Conservation (phyloP, 2,329 filamentous ascomycete species). For the Pseudogymnoascus verrucosus region DNA sequence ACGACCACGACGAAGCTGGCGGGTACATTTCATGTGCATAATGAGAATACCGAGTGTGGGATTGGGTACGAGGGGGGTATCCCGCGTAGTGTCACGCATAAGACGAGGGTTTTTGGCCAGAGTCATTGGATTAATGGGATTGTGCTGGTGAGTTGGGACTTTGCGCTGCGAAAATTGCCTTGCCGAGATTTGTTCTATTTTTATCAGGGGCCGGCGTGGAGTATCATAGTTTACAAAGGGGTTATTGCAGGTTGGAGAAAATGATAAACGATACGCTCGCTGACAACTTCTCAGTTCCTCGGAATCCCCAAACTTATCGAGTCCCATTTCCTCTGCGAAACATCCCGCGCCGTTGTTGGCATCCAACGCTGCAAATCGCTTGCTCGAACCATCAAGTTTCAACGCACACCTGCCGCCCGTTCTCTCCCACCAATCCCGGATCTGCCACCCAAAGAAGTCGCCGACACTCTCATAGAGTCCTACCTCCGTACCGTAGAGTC, state of each 20-base stretch:
- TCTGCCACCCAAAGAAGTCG: constrained; percentile 39
- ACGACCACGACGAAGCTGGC: constrained; percentile 32
- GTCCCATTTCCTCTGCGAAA: constrained; percentile 30
- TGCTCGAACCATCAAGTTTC: constrained; percentile 43
- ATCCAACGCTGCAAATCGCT: constrained; percentile 46
- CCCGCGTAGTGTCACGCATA: constrained; percentile 41
- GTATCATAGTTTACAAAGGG: neutral
- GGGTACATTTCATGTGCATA: constrained; percentile 37
- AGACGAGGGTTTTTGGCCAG: constrained; percentile 48
- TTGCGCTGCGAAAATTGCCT: constrained; percentile 13
- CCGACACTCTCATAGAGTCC: constrained; percentile 39
- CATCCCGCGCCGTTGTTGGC: constrained; percentile 28
- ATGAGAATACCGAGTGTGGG: constrained; percentile 26
- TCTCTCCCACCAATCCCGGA: constrained; percentile 33
- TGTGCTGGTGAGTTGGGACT: constrained; percentile 32
- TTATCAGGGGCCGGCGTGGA: neutral
- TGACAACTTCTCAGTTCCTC: constrained; percentile 29
- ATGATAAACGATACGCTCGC: neutral
- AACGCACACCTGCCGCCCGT: constrained; percentile 38
- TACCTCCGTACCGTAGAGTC: constrained; percentile 43
- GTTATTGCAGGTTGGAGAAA: neutral
- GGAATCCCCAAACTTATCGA: constrained; percentile 40
- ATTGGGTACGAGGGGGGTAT: constrained; percentile 28
- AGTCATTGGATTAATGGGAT: constrained; percentile 49
- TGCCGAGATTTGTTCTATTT: constrained; percentile 16